phyloP scores from a whole-genome alignment of 2,329 filamentous ascomycete species.

The Penicillium frequentans region DNA sequence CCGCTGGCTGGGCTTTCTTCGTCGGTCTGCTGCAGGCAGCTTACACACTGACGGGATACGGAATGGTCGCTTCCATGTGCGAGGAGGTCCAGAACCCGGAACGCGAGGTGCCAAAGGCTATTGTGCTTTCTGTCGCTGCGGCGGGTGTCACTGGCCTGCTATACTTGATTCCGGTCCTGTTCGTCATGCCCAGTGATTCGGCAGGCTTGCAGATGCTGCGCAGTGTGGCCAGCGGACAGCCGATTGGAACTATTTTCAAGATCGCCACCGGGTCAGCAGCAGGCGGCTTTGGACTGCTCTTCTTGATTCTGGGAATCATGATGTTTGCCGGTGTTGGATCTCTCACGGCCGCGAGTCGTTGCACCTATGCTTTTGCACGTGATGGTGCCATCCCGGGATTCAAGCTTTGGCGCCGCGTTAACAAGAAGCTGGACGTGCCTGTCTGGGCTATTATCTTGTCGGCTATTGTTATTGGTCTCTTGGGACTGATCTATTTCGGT shows the following conservation, averaged over 20 bases:
- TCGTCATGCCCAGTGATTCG: constrained; percentile 64
- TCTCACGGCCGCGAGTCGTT: constrained; percentile 70
- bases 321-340: constrained; percentile 76
- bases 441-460: constrained; percentile 69
- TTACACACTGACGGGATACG: constrained; percentile 57
- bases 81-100: constrained; percentile 70
- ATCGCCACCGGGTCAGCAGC: constrained; percentile 69
- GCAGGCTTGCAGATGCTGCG: constrained; percentile 58
- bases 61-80: constrained; percentile 71
- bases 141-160: constrained; percentile 65
- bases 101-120: constrained; percentile 69
- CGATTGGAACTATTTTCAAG: constrained; percentile 75
- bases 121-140: constrained; percentile 67
- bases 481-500: constrained; percentile 78
- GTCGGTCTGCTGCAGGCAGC: constrained; percentile 67
- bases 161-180: constrained; percentile 73
- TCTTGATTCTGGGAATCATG: constrained; percentile 73
- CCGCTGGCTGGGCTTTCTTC: constrained; percentile 70
- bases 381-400: constrained; percentile 74
- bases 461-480: constrained; percentile 65
- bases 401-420: constrained; percentile 64
- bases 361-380: constrained; percentile 73
- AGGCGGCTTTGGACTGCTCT: constrained; percentile 73
- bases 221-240: constrained; percentile 68
- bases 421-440: constrained; percentile 66